Percentiles rank a stretch among this genome's conserved stretches.
Evolutionary conservation across 2,329 filamentous ascomycete species (phyloP).

Genomic region (Trichoderma pleuroti): DNA sequence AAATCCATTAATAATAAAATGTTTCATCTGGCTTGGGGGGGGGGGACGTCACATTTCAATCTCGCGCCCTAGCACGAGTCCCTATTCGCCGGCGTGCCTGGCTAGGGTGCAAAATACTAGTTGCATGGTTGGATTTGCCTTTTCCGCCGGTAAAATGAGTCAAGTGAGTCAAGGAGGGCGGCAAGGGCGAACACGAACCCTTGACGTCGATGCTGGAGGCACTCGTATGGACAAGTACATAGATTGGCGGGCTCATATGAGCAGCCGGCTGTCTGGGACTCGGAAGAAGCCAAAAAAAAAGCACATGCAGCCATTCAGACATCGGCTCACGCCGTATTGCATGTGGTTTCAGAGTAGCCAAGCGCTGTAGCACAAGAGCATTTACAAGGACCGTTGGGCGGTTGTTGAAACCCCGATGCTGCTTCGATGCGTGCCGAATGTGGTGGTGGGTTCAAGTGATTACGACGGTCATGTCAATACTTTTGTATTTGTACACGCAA

Average conservation of each 20-base stretch:
- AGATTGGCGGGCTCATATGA: neutral
- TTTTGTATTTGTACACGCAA: neutral
- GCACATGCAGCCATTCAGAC: neutral
- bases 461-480: neutral
- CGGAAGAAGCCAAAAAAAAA: neutral
- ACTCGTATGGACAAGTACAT: neutral
- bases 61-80: neutral
- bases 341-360: neutral
- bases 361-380: neutral
- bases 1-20: conserved; percentile 8
- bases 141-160: neutral
- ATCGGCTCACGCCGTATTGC: neutral
- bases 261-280: neutral
- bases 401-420: neutral
- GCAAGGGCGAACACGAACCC: neutral
- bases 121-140: neutral
- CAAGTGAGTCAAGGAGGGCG: conserved; percentile 1
- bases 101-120: neutral
- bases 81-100: conserved; percentile 1
- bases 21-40: neutral
- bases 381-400: neutral
- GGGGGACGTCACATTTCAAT: conserved; percentile 12
- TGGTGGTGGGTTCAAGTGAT: neutral
- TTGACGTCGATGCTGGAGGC: neutral
- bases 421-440: neutral